These are phyloP conservation scores for Fusarium verrucosum DNA, from an alignment of 2,329 filamentous ascomycete genomes.

Conservation along the genomic window DNA sequence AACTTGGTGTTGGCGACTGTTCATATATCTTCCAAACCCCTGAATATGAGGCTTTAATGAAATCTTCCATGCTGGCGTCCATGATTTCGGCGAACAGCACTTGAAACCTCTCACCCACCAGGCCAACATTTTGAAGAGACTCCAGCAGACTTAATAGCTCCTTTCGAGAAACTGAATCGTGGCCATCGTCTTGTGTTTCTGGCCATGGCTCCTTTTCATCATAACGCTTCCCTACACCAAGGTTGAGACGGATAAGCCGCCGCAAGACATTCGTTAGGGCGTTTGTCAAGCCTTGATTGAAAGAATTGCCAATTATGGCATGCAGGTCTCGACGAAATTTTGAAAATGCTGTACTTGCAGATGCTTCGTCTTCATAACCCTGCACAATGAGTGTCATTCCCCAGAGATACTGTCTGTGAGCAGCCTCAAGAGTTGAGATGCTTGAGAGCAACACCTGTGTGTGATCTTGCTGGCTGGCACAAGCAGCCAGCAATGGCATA, in stretches of 20 bases:
- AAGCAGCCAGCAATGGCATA: conserved; percentile 63
- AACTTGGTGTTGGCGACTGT: conserved; percentile 16
- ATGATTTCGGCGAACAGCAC: conserved; percentile 77
- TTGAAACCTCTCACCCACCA: conserved; percentile 75
- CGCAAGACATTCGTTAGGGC: conserved; percentile 65
- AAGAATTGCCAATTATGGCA: conserved; percentile 71
- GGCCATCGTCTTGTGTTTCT: conserved; percentile 39
- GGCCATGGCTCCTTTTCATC: conserved; percentile 14
- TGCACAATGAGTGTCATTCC: conserved; percentile 62
- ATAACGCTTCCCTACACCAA: conserved; percentile 47
- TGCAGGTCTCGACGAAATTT: conserved; percentile 71
- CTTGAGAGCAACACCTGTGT: conserved; percentile 61
- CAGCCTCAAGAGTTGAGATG: conserved; percentile 67
- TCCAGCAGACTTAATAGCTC: conserved; percentile 66
- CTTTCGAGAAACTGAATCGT: conserved; percentile 54
- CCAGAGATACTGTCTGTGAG: conserved; percentile 65
- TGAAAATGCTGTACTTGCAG: conserved; percentile 51
- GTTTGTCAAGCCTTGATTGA: conserved; percentile 61
- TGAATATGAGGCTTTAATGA: conserved; percentile 69
- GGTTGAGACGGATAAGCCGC: conserved; percentile 60
- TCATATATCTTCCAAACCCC: conserved; percentile 64
- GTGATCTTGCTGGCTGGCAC: conserved; percentile 54
- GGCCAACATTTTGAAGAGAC: conserved; percentile 69
- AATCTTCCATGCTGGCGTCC: conserved; percentile 70
- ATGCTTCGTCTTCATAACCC: conserved; percentile 53